Percentiles rank a stretch among this genome's conserved stretches.
phyloP scores from a whole-genome alignment of 495 filamentous ascomycete genomes.

The Aspergillus cavernicola region DNA sequence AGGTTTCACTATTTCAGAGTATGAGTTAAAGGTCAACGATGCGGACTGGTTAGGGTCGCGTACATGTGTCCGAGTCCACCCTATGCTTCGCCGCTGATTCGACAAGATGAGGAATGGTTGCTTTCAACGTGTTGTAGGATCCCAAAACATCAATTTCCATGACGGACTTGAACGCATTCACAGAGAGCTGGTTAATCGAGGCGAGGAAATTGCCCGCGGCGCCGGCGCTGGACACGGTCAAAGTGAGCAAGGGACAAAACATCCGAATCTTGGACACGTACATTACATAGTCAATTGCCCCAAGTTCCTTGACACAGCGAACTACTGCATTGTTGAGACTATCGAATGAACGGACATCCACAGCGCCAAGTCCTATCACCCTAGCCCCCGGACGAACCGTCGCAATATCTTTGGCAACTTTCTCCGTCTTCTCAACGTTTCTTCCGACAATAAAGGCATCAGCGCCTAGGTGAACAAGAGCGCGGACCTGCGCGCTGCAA shows the following conservation, averaged over 20 bases:
- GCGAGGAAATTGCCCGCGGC: constrained; percentile 96
- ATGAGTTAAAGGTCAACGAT: neutral
- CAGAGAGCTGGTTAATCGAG: constrained; percentile 71
- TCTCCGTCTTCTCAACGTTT: constrained; percentile 84
- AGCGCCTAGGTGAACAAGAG: constrained; percentile 84
- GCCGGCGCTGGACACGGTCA: constrained; percentile 61
- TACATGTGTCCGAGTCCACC: constrained; percentile 45
- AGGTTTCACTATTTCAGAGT: constrained; percentile 25
- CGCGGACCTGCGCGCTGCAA: constrained; percentile 88
- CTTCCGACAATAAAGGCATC: constrained; percentile 92
- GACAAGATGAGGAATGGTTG: constrained; percentile 73
- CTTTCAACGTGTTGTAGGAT: constrained; percentile 92
- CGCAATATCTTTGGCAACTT: constrained; percentile 73
- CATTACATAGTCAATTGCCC: constrained; percentile 92
- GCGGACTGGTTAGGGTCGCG: constrained; percentile 12
- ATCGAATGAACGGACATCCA: constrained; percentile 77
- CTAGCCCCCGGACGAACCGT: constrained; percentile 71
- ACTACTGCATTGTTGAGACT: constrained; percentile 69
- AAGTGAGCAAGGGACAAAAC: constrained; percentile 10
- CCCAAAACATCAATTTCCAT: constrained; percentile 96
- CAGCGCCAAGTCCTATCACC: constrained; percentile 77
- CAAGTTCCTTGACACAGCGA: constrained; percentile 74
- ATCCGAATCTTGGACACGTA: constrained; percentile 31
- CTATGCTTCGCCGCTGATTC: constrained; percentile 63
- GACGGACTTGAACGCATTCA: constrained; percentile 91